These are phyloP conservation scores for Pythium insidiosum DNA, from an alignment of 352 stramenopile species.

Conservation along the genomic window DNA sequence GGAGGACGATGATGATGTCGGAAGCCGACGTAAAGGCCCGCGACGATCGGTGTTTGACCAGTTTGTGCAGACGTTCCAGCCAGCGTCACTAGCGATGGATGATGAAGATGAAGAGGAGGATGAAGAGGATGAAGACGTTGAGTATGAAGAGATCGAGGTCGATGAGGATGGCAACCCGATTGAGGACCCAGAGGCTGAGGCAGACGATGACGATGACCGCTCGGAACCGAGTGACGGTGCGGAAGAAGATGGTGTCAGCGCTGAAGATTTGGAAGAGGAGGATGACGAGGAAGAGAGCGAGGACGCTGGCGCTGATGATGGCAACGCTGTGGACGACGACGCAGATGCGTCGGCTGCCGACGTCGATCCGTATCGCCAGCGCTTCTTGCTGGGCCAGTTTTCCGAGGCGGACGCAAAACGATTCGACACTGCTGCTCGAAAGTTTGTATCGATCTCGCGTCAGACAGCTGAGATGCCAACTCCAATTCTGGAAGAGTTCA, in stretches of 20 bases:
- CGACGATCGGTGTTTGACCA: constrained; percentile 68
- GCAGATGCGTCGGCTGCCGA: constrained; percentile 17
- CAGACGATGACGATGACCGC: constrained; percentile 28
- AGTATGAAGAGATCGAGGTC: constrained; percentile 36
- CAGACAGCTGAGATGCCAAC: constrained; percentile 9
- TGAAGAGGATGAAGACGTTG: constrained; percentile 19
- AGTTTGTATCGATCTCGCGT: constrained; percentile 23
- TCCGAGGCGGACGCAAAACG: constrained; percentile 31
- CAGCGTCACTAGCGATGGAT: constrained; percentile 2
- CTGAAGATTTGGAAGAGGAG: constrained; percentile 3
- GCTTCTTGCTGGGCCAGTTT: constrained; percentile 47
- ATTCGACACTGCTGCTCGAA: constrained; percentile 26
- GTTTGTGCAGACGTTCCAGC: constrained; percentile 66
- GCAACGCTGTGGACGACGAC: constrained; percentile 17
- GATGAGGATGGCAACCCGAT: constrained; percentile 31
- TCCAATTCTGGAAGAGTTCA: constrained; percentile 24
- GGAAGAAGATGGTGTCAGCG: constrained; percentile 7
- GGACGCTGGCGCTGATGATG: constrained; percentile 3
- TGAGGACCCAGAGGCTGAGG: constrained; percentile 22
- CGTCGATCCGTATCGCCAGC: constrained; percentile 48
- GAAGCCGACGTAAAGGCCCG: no score
- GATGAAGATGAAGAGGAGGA: constrained; percentile 32
- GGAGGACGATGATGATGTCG: constrained; percentile 8
- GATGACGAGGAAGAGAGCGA: constrained; percentile 8
- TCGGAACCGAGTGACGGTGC: constrained; percentile 9